A percentile compares a stretch with the other conserved stretches of the same genome.
Evolutionary conservation across 192 early-diverging fungal species (phyloP).

Genomic region (Backusella psychrophila): DNA sequence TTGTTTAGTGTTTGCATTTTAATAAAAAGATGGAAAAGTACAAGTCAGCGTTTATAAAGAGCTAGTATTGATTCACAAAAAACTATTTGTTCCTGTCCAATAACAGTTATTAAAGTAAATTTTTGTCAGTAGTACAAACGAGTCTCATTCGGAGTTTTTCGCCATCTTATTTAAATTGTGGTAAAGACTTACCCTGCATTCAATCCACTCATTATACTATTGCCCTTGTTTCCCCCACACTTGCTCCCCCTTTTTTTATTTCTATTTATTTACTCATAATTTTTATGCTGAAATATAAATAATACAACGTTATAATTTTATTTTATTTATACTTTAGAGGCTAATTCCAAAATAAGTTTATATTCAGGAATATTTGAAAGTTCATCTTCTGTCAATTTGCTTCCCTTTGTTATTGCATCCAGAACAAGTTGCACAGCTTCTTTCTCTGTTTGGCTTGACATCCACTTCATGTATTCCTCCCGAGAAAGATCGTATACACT

Average conservation of each 20-base stretch:
- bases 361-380: slow-evolving; percentile 27
- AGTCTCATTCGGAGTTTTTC: background rate
- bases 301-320: background rate
- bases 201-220: background rate
- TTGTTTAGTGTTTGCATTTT: background rate
- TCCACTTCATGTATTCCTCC: slow-evolving; percentile 66
- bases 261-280: background rate
- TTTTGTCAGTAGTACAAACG: background rate
- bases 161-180: background rate
- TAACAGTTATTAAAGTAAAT: background rate
- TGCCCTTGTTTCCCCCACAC: background rate
- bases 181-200: background rate
- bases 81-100: background rate
- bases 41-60: background rate
- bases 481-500: slow-evolving; percentile 55
- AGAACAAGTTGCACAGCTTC: slow-evolving; percentile 43
- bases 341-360: slow-evolving; percentile 26
- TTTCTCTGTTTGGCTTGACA: slow-evolving; percentile 44
- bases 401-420: slow-evolving; percentile 24
- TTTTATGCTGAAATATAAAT: background rate
- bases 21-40: background rate
- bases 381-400: slow-evolving; percentile 23
- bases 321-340: slow-evolving; percentile 8
- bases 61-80: background rate
- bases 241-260: background rate